Percentiles rank a stretch among this genome's conserved stretches.
phyloP scores from a whole-genome alignment of 345 rosid genomes.

The Citrus mangshanensis region DNA sequence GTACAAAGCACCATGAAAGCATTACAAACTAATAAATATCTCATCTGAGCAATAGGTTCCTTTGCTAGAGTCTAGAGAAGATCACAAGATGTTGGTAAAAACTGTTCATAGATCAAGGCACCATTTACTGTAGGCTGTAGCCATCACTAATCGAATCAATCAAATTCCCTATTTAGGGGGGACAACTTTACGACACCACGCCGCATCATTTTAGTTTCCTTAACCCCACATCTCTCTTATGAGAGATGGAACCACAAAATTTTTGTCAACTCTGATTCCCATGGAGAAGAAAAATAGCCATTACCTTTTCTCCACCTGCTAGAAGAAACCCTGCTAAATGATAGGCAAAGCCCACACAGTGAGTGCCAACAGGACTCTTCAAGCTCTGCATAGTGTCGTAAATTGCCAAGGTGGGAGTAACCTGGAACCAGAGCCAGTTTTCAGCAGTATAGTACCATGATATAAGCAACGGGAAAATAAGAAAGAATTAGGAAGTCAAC shows the following conservation, averaged over 20 bases:
- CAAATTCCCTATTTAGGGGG: not conserved
- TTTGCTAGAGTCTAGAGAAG: not conserved
- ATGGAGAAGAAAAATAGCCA: not conserved
- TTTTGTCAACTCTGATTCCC: not conserved
- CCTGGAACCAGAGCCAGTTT: conserved; percentile 37
- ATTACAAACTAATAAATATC: not conserved
- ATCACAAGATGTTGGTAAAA: not conserved
- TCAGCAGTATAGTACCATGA: conserved; percentile 5
- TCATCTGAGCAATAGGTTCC: not conserved
- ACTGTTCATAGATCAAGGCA: not conserved
- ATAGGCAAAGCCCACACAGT: conserved; percentile 72
- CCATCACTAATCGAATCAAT: not conserved
- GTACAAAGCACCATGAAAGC: not conserved
- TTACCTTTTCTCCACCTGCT: conserved; percentile 90
- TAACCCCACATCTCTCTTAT: not conserved
- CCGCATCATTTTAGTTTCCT: not conserved
- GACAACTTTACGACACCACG: not conserved
- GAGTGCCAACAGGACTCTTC: conserved; percentile 78
- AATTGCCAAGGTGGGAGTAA: conserved; percentile 76
- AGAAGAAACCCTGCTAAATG: conserved; percentile 85
- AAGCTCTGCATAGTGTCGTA: conserved; percentile 87
- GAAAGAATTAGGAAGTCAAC: conserved; percentile 1
- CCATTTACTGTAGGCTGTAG: not conserved
- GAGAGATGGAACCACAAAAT: not conserved
- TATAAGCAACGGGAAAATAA: conserved; percentile 1